Conservation (phyloP, 768 basidiomycete genomes). For the Exsudoporus frostii region DNA sequence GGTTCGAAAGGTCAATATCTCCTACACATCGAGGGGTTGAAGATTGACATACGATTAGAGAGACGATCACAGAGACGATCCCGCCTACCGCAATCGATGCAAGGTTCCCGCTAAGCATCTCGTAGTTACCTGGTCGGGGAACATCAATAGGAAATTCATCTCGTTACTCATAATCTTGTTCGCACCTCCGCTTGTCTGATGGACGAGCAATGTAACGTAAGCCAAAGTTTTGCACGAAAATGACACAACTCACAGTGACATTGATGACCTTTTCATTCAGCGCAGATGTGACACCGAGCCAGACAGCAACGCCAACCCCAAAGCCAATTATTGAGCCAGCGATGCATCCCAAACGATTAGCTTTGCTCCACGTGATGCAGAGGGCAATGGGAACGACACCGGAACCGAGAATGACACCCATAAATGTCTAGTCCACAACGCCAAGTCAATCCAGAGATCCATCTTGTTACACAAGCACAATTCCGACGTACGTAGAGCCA, state of each 20-base stretch:
- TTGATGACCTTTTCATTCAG: slow-evolving; percentile 70
- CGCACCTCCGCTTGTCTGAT: slow-evolving; percentile 50
- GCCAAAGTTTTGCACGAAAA: background rate
- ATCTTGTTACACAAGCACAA: background rate
- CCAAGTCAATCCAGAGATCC: background rate
- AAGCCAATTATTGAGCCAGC: slow-evolving; percentile 72
- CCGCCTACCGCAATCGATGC: slow-evolving; percentile 79
- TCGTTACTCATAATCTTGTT: slow-evolving; percentile 22
- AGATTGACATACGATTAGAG: slow-evolving; percentile 52
- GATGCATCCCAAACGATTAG: slow-evolving; percentile 84
- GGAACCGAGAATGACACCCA: slow-evolving; percentile 83
- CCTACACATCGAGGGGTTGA: background rate
- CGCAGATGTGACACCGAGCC: slow-evolving; percentile 78
- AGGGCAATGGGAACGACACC: slow-evolving; percentile 86
- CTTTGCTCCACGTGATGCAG: slow-evolving; percentile 79
- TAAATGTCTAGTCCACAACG: slow-evolving; percentile 58
- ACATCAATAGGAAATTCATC: background rate
- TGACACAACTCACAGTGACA: slow-evolving; percentile 48
- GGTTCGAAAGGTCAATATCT: background rate
- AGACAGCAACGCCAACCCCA: slow-evolving; percentile 66
- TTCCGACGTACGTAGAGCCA: slow-evolving; percentile 75
- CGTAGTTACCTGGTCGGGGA: slow-evolving; percentile 39
- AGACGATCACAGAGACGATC: slow-evolving; percentile 64
- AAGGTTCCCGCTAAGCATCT: slow-evolving; percentile 91
- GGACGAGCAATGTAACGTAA: background rate